Conservation (phyloP, 495 filamentous ascomycete genomes). For the Penicillium pancosmium region DNA sequence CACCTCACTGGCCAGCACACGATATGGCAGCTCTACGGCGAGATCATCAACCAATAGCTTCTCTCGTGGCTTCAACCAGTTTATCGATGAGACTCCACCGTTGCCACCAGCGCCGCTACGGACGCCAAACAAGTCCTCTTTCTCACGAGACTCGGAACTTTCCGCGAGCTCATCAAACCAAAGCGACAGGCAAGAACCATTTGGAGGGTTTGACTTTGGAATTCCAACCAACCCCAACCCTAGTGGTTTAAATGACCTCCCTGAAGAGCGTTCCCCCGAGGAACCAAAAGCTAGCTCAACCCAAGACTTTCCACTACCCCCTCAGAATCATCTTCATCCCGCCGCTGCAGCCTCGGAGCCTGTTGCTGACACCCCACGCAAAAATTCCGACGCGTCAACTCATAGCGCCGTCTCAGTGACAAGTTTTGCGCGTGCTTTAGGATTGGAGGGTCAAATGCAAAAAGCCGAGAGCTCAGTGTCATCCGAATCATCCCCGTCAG, state of each 20-base stretch:
- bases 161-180: conserved; percentile 27
- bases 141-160: conserved; percentile 26
- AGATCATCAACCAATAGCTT: conserved; percentile 46
- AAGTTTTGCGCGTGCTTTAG: conserved; percentile 44
- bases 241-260: conserved; percentile 25
- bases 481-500: conserved; percentile 66
- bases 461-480: conserved; percentile 70
- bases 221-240: conserved; percentile 12
- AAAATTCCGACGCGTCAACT: conserved; percentile 38
- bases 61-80: conserved; percentile 33
- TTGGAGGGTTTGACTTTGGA: conserved; percentile 38
- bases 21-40: conserved; percentile 40
- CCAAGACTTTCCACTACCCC: conserved; percentile 8
- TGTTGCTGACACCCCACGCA: conserved; percentile 18
- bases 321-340: conserved; percentile 23
- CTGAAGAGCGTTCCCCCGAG: conserved; percentile 17
- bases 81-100: conserved; percentile 43
- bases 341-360: conserved; percentile 15
- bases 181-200: conserved; percentile 25
- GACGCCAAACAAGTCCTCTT: conserved; percentile 28
- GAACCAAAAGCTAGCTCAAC: conserved; percentile 8
- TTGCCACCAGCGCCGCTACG: conserved; percentile 36
- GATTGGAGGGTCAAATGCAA: conserved; percentile 37
- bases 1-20: conserved; percentile 47
- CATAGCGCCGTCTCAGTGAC: conserved; percentile 39